These are phyloP conservation scores for Tricholoma sp. DNA, from an alignment of 768 basidiomycete genomes.

Conservation along the genomic window DNA sequence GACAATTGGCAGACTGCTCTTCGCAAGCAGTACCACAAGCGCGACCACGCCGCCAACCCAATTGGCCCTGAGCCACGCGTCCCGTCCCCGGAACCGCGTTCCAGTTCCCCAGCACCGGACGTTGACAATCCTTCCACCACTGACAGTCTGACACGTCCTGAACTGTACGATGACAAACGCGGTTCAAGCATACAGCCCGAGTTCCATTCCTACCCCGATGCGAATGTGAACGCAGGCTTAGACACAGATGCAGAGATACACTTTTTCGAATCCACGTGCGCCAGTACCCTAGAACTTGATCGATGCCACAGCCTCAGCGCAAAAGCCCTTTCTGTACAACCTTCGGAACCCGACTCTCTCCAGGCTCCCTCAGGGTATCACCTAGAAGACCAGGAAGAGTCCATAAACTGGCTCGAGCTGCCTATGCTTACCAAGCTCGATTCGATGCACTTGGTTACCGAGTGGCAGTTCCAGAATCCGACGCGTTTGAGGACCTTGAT, in stretches of 20 bases:
- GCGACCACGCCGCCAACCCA: constrained; percentile 66
- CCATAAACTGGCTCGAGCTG: constrained; percentile 66
- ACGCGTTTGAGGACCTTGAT: constrained; percentile 62
- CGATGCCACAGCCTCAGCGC: constrained; percentile 13
- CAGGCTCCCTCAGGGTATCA: constrained; percentile 8
- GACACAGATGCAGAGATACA: constrained; percentile 9
- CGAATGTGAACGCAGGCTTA: background rate
- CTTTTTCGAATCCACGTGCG: constrained; percentile 11
- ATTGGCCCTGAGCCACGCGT: constrained; percentile 56
- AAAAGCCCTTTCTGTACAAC: constrained; percentile 11
- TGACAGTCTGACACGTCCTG: background rate
- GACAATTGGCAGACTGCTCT: constrained; percentile 78
- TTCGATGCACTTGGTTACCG: constrained; percentile 63
- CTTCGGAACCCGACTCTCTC: constrained; percentile 13
- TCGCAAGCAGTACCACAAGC: constrained; percentile 71
- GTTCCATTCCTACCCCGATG: background rate
- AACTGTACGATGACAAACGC: background rate
- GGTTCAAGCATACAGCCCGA: background rate
- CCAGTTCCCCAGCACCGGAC: constrained; percentile 21
- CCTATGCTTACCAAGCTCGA: constrained; percentile 70
- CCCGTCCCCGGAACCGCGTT: constrained; percentile 20
- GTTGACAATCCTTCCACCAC: constrained; percentile 14
- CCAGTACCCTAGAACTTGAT: constrained; percentile 17
- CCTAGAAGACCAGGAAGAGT: constrained; percentile 30
- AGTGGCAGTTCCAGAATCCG: constrained; percentile 88